Conservation (phyloP, 164 flowering plant species). For the Macadamia tetraphylla region DNA sequence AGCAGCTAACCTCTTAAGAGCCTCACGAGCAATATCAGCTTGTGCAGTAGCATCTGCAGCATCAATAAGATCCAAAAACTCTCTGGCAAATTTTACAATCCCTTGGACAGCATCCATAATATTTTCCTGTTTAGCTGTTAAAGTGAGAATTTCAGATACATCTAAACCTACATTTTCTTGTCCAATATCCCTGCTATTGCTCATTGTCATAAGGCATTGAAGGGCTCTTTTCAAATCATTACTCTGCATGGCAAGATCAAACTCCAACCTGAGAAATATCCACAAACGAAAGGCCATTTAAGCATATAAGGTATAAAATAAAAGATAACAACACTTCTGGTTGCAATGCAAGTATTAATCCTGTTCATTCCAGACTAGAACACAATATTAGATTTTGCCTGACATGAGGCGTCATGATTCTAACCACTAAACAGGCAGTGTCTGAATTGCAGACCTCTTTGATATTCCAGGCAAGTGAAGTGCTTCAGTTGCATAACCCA, state of each 20-base stretch:
- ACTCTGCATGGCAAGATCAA: slow-evolving; percentile 97
- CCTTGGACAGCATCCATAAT: slow-evolving; percentile 90
- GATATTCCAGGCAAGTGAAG: slow-evolving; percentile 99
- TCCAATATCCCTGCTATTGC: slow-evolving; percentile 93
- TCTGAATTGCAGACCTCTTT: slow-evolving; percentile 51
- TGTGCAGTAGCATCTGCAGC: slow-evolving; percentile 99
- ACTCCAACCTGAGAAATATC: slow-evolving; percentile 62
- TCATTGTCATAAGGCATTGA: slow-evolving; percentile 91
- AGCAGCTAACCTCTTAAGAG: slow-evolving; percentile 87
- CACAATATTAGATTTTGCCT: neutral
- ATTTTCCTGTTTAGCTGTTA: slow-evolving; percentile 69
- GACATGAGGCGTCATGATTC: neutral
- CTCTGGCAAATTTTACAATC: slow-evolving; percentile 82
- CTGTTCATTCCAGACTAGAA: too few species aligned
- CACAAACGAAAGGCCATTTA: neutral
- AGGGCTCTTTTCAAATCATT: slow-evolving; percentile 94
- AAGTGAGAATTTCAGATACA: slow-evolving; percentile 72
- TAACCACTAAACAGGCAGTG: neutral
- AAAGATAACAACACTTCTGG: neutral
- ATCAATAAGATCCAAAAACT: slow-evolving; percentile 91
- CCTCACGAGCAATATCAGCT: slow-evolving; percentile 93
- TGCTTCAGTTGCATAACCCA: slow-evolving; percentile 99
- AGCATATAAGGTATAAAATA: neutral
- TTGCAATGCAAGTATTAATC: neutral
- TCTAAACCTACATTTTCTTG: slow-evolving; percentile 62